Evolutionary conservation across 2,329 filamentous ascomycete species (phyloP).

Genomic region (Colletotrichum plurivorum): DNA sequence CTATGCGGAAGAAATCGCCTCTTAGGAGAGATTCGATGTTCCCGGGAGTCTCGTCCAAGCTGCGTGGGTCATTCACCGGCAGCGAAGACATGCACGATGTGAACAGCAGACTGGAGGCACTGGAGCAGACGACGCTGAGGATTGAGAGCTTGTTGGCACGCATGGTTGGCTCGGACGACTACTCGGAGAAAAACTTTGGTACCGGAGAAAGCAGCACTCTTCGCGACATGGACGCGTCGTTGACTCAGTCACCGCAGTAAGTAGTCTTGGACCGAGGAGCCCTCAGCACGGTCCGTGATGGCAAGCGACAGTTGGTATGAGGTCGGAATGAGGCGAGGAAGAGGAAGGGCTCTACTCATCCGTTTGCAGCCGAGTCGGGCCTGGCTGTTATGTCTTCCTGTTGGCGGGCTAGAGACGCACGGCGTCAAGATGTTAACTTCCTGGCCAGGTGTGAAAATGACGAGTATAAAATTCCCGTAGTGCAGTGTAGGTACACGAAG

Average conservation of each 20-base stretch:
- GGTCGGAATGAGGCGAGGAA: too few relatives aligned
- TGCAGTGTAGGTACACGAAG: too few relatives aligned
- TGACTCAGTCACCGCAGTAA: constrained; percentile 50
- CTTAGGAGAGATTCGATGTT: constrained; percentile 71
- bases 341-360: too few relatives aligned
- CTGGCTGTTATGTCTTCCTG: too few relatives aligned
- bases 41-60: constrained; percentile 64
- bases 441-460: too few relatives aligned
- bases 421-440: too few relatives aligned
- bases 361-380: too few relatives aligned
- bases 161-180: constrained; percentile 48
- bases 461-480: too few relatives aligned
- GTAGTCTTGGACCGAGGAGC: constrained; percentile 36
- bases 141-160: constrained; percentile 63
- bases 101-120: constrained; percentile 58
- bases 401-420: too few relatives aligned
- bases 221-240: constrained; percentile 44
- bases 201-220: constrained; percentile 48
- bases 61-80: constrained; percentile 64
- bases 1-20: constrained; percentile 48
- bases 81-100: constrained; percentile 62
- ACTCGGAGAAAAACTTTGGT: constrained; percentile 45
- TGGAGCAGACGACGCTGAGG: constrained; percentile 65
- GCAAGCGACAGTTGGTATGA: too few relatives aligned
- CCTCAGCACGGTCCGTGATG: not conserved